Evolutionary conservation across 345 rosid species (phyloP).

Genomic region (Melaleuca quinquenervia): DNA sequence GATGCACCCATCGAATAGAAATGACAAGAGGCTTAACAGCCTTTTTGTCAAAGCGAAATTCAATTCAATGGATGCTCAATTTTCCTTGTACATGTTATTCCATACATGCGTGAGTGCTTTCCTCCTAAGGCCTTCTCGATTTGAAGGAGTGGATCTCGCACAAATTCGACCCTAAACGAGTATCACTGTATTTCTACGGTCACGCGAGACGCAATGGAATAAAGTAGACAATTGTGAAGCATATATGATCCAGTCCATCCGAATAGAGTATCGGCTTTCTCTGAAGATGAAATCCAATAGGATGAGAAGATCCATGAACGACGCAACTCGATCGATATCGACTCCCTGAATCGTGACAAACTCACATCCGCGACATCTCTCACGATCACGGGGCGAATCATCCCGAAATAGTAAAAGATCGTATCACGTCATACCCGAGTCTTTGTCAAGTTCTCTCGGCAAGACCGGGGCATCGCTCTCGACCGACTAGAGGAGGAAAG

Average conservation of each 20-base stretch:
- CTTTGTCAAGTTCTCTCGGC: background rate
- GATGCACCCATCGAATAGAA: background rate
- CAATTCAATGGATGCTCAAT: background rate
- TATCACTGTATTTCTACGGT: background rate
- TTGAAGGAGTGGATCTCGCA: background rate
- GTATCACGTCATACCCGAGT: background rate
- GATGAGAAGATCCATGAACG: background rate
- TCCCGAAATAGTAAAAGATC: background rate
- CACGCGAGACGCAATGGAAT: background rate
- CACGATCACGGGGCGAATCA: background rate
- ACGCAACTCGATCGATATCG: too few relatives aligned
- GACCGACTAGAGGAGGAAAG: background rate
- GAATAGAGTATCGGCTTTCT: background rate
- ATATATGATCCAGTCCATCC: background rate
- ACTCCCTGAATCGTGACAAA: background rate
- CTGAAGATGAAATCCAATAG: background rate
- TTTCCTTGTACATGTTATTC: background rate
- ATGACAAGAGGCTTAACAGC: background rate
- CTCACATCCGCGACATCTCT: background rate
- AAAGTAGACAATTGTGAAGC: background rate
- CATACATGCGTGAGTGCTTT: background rate
- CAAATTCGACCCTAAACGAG: background rate
- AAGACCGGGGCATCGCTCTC: background rate
- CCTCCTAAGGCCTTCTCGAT: background rate
- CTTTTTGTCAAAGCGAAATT: background rate